A percentile compares a stretch with the other conserved stretches of the same genome.
These are phyloP conservation scores for Casuarina cunninghamiana DNA, from an alignment of 306 rosid species.

Conservation along the genomic window DNA sequence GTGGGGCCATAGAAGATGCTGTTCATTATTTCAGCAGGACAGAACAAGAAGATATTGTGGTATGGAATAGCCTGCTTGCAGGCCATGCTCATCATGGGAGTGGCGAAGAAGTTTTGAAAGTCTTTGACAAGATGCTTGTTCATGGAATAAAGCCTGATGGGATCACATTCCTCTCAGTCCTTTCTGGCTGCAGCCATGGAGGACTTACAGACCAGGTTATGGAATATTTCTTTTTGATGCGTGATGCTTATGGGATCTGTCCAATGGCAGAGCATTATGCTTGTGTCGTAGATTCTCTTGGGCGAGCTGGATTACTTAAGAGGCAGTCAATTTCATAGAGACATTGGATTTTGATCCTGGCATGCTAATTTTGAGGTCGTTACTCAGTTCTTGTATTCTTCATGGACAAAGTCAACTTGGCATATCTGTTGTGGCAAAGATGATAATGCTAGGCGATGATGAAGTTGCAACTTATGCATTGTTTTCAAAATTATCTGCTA, in stretches of 20 bases:
- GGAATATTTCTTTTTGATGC: background rate
- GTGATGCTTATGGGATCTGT: conserved; percentile 1
- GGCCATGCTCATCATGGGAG: conserved; percentile 13
- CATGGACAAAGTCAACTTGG: background rate
- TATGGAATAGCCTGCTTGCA: conserved; percentile 14
- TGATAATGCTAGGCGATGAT: conserved; percentile 7
- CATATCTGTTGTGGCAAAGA: background rate
- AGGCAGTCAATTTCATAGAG: conserved; percentile 3
- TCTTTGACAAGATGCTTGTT: background rate
- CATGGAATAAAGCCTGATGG: background rate
- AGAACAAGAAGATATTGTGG: background rate
- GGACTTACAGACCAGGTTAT: background rate
- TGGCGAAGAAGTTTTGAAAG: background rate
- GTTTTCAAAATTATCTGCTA: conserved; percentile 4
- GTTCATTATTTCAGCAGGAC: background rate
- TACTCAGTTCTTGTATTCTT: conserved; percentile 9
- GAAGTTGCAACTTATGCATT: conserved; percentile 12
- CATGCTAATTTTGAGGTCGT: conserved; percentile 10
- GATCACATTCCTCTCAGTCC: conserved; percentile 9
- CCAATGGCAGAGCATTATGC: background rate
- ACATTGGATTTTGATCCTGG: background rate
- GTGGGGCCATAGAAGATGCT: conserved; percentile 17
- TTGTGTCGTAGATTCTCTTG: conserved; percentile 10
- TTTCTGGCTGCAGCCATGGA: conserved; percentile 11
- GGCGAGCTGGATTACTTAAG: conserved; percentile 5